A percentile compares a stretch with the other conserved stretches of the same genome.
phyloP scores from a whole-genome alignment of 2,329 filamentous ascomycete species.

The Anthostomella pinea region DNA sequence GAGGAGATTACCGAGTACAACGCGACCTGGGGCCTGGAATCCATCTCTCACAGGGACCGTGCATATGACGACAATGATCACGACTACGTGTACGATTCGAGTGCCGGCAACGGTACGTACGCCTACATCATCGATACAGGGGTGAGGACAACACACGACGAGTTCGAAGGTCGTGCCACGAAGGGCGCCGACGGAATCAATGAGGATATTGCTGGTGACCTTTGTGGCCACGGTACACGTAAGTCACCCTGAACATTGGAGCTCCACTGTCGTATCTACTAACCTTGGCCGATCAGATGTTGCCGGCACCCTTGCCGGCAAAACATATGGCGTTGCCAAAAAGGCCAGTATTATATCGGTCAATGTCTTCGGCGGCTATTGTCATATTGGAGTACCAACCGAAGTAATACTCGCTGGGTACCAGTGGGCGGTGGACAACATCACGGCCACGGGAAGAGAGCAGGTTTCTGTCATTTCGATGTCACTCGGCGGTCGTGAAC shows the following conservation, averaged over 20 bases:
- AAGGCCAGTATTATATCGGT: constrained; percentile 38
- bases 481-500: constrained; percentile 48
- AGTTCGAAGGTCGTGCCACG: constrained; percentile 41
- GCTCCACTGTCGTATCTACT: background rate
- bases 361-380: constrained; percentile 43
- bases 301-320: constrained; percentile 43
- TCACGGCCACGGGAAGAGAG: constrained; percentile 38
- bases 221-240: constrained; percentile 43
- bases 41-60: constrained; percentile 39
- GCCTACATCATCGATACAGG: constrained; percentile 56
- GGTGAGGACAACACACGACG: constrained; percentile 41
- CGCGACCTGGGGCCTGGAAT: constrained; percentile 44
- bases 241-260: background rate
- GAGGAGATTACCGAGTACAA: constrained; percentile 30
- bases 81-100: constrained; percentile 42
- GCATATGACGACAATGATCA: no score
- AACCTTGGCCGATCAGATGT: constrained; percentile 25
- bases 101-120: constrained; percentile 40
- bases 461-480: constrained; percentile 50
- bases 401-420: constrained; percentile 27
- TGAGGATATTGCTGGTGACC: constrained; percentile 32
- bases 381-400: constrained; percentile 20
- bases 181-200: constrained; percentile 30
- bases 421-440: constrained; percentile 45
- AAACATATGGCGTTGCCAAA: constrained; percentile 45